Conservation (phyloP, 257 asterid genomes). For the Solanum clarkiae region DNA sequence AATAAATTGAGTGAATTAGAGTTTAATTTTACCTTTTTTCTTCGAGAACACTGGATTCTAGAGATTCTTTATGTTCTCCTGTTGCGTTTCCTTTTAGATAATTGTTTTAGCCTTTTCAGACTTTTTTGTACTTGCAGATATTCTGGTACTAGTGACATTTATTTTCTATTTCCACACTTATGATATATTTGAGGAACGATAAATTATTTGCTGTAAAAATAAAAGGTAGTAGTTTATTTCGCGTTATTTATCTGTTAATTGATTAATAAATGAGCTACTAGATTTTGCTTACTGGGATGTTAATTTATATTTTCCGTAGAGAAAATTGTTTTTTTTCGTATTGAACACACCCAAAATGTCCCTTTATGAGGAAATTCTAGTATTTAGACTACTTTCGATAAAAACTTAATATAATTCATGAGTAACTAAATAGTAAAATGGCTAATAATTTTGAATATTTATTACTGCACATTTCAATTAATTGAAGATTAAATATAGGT, state of each 20-base stretch:
- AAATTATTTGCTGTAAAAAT: too few species aligned
- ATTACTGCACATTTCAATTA: not conserved
- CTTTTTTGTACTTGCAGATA: not conserved
- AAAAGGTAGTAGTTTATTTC: not conserved
- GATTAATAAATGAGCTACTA: too few species aligned
- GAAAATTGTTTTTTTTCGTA: not conserved
- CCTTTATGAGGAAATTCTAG: not conserved
- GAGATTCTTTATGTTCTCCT: too few species aligned
- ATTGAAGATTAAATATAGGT: not conserved
- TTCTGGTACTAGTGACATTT: too few species aligned
- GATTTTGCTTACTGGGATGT: not conserved
- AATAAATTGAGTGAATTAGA: too few species aligned
- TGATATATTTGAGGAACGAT: not conserved
- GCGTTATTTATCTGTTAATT: too few species aligned
- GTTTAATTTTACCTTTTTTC: too few species aligned
- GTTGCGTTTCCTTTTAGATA: not conserved
- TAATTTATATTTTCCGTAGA: not conserved
- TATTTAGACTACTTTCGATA: not conserved
- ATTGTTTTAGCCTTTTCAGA: not conserved
- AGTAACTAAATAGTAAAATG: not conserved
- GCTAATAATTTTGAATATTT: not conserved
- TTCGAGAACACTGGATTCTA: not conserved
- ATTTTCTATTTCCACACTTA: not conserved
- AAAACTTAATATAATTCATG: not conserved
- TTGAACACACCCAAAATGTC: not conserved